phyloP scores from a whole-genome alignment of 306 rosid genomes.

The Cotoneaster glaucophyllus region DNA sequence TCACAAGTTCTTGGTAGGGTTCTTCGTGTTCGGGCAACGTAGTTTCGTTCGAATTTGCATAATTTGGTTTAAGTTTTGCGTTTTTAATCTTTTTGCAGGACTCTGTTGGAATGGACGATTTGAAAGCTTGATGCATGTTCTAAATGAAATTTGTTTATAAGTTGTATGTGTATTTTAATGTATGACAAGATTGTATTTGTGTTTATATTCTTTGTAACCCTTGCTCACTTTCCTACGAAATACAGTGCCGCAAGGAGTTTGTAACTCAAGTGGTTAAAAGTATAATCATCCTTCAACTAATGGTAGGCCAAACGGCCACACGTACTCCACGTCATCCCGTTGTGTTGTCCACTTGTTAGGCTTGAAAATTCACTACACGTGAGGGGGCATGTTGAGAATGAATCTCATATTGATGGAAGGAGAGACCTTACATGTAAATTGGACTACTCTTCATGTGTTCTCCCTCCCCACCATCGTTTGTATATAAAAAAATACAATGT shows the following conservation, averaged over 20 bases:
- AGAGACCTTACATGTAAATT: too few species aligned
- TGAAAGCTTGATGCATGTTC: constrained; percentile 6
- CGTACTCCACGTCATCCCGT: too few species aligned
- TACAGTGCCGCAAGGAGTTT: neutral
- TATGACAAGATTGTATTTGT: neutral
- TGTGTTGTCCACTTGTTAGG: too few species aligned
- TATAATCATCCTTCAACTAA: too few species aligned
- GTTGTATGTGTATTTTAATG: neutral
- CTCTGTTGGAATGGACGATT: constrained; percentile 15
- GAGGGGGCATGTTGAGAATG: too few species aligned
- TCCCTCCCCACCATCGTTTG: too few species aligned
- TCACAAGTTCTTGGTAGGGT: constrained; percentile 55
- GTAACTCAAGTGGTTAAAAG: neutral
- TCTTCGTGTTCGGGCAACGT: neutral
- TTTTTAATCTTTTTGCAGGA: constrained; percentile 4
- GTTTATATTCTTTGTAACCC: neutral
- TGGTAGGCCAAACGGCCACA: too few species aligned
- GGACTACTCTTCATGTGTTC: too few species aligned
- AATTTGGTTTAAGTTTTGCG: neutral
- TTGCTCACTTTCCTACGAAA: neutral
- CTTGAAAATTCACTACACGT: too few species aligned
- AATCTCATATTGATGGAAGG: too few species aligned
- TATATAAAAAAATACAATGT: too few species aligned
- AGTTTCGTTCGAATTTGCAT: neutral
- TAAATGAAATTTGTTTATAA: neutral